Percentiles rank a stretch among this genome's conserved stretches.
These are phyloP conservation scores for Aureobasidium zeae DNA, from an alignment of 2,329 filamentous ascomycete genomes.

Conservation along the genomic window DNA sequence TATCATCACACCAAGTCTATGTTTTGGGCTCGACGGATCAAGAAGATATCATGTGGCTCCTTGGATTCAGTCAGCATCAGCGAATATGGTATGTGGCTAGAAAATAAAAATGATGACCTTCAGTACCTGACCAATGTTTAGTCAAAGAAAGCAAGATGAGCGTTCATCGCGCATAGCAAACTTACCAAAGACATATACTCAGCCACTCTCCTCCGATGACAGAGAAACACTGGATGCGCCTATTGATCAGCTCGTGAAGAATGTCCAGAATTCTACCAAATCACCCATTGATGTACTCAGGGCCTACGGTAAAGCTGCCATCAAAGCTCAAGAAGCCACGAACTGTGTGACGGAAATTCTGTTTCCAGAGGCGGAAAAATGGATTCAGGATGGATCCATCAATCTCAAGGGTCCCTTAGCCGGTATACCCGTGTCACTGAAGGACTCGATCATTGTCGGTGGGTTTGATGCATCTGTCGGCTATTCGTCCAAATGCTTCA, in stretches of 20 bases:
- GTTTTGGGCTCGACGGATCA: background rate
- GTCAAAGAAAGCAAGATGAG: conserved; percentile 70
- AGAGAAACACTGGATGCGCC: conserved; percentile 59
- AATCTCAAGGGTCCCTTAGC: conserved; percentile 76
- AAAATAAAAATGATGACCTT: background rate
- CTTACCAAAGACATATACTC: conserved; percentile 57
- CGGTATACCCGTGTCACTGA: conserved; percentile 77
- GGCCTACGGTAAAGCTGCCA: conserved; percentile 76
- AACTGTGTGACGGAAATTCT: conserved; percentile 87
- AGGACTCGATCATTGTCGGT: conserved; percentile 65
- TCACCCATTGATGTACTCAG: conserved; percentile 65
- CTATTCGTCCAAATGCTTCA: conserved; percentile 63
- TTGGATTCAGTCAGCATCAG: conserved; percentile 1
- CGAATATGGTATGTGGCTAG: conserved; percentile 2
- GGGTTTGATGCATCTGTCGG: conserved; percentile 79
- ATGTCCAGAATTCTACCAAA: conserved; percentile 61
- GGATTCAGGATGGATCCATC: conserved; percentile 49
- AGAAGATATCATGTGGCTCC: conserved; percentile 4
- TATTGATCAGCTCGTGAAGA: conserved; percentile 67
- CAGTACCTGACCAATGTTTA: conserved; percentile 31
- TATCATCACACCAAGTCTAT: background rate
- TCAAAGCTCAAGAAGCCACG: conserved; percentile 75
- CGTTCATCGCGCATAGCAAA: conserved; percentile 59
- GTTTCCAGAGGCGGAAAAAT: conserved; percentile 66
- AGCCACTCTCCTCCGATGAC: conserved; percentile 55